Evolutionary conservation across 108 stramenopile genomes (phyloP).

Genomic region (Cyclotella choctawhatcheeana): DNA sequence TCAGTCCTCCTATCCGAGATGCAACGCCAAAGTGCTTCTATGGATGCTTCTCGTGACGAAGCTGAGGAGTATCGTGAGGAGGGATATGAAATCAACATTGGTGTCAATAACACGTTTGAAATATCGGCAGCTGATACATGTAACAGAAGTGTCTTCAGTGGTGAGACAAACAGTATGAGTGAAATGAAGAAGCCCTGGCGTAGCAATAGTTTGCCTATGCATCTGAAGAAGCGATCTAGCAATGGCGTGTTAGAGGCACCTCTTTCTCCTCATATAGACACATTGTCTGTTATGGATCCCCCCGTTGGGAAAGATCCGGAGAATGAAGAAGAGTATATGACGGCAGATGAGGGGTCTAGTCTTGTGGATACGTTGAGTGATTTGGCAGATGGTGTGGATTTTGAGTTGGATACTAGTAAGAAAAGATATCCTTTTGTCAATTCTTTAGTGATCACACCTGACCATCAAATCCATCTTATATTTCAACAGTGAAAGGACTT

Average conservation of each 20-base stretch:
- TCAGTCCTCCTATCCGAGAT: constrained; percentile 4
- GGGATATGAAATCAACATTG: constrained; percentile 12
- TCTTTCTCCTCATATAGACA: constrained; percentile 24
- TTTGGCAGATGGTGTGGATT: constrained; percentile 19
- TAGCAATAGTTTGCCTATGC: neutral
- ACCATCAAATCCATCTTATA: neutral
- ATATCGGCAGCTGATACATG: neutral
- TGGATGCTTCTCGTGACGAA: constrained; percentile 6
- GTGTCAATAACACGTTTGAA: neutral
- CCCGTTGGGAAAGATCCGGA: neutral
- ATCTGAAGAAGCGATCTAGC: neutral
- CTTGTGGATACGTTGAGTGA: constrained; percentile 25
- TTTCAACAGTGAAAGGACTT: constrained; percentile 13
- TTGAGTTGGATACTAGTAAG: constrained; percentile 26
- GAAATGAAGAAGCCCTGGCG: neutral
- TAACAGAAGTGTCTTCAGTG: neutral
- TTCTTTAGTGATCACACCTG: neutral
- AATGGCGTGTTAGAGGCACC: neutral
- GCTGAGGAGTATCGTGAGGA: constrained; percentile 19
- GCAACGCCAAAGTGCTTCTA: constrained; percentile 8
- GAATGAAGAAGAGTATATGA: neutral
- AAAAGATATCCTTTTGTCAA: neutral
- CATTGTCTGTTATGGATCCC: neutral
- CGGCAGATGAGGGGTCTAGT: neutral
- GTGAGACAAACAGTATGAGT: neutral